phyloP scores from a whole-genome alignment of 169 alveolate genomes.

The Eimeria tenella region DNA sequence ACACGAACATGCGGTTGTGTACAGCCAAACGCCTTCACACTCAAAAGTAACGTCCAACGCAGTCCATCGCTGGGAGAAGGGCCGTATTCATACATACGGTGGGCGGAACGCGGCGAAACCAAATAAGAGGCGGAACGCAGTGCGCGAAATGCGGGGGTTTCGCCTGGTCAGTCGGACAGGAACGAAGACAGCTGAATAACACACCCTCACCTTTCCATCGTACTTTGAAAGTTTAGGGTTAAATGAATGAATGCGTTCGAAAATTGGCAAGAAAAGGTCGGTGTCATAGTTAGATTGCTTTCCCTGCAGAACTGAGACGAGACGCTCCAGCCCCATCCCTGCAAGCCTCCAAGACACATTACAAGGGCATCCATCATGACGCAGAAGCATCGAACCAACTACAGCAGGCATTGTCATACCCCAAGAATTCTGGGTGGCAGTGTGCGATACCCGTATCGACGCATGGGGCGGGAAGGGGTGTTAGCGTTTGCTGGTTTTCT shows the following conservation, averaged over 20 bases:
- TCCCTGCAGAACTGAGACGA: conserved; percentile 91
- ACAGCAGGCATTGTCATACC: not conserved
- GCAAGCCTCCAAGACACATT: conserved; percentile 1
- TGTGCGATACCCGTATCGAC: conserved; percentile 93
- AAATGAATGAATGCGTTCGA: conserved; percentile 88
- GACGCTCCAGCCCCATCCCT: conserved; percentile 96
- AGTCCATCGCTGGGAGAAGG: too few relatives aligned
- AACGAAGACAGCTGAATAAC: not conserved
- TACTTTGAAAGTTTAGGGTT: conserved; percentile 87
- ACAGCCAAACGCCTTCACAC: not conserved
- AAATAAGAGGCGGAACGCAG: too few relatives aligned
- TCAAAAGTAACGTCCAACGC: too few relatives aligned
- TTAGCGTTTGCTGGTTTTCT: conserved; percentile 89
- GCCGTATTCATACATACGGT: too few relatives aligned
- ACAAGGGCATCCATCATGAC: not conserved
- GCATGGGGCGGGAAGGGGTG: conserved; percentile 93
- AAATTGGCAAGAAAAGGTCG: conserved; percentile 92
- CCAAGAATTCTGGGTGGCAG: not conserved
- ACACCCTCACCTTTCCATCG: conserved; percentile 86
- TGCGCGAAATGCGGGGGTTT: too few relatives aligned
- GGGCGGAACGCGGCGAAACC: too few relatives aligned
- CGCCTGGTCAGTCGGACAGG: too few relatives aligned
- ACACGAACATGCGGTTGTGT: not conserved
- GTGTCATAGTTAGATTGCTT: conserved; percentile 94
- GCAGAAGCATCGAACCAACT: not conserved